These are phyloP conservation scores for Rhodotorula sp. DNA, from an alignment of 1,284 basidiomycete genomes.

Conservation along the genomic window DNA sequence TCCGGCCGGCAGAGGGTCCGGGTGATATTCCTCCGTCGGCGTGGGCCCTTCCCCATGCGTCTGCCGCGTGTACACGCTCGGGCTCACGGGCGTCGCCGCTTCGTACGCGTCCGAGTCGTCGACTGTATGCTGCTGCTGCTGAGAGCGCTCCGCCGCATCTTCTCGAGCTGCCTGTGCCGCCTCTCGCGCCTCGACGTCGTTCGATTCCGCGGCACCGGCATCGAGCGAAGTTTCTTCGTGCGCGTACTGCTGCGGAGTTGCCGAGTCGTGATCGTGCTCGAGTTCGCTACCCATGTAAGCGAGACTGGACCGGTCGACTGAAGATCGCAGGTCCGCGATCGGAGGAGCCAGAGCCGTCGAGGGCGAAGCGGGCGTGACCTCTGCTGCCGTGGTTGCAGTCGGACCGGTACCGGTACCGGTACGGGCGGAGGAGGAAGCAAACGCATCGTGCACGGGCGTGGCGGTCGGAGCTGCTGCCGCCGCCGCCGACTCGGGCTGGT, in stretches of 20 bases:
- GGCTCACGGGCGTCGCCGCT: not conserved
- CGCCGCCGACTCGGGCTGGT: not conserved
- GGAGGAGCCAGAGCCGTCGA: not conserved
- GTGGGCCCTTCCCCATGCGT: not conserved
- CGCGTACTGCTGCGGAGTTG: not conserved
- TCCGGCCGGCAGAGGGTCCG: too few relatives aligned
- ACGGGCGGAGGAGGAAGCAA: not conserved
- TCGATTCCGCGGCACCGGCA: not conserved
- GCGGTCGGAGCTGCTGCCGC: conserved; percentile 4
- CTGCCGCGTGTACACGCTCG: not conserved
- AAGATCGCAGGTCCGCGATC: conserved; percentile 1
- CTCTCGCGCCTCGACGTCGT: conserved; percentile 15
- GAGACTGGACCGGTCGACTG: conserved; percentile 19
- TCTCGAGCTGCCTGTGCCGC: conserved; percentile 21
- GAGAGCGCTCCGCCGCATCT: not conserved
- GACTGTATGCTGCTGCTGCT: not conserved
- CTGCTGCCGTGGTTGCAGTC: too few relatives aligned
- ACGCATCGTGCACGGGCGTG: not conserved
- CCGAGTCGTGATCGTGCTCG: not conserved
- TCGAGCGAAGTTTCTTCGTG: too few relatives aligned
- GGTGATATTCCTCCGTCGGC: not conserved
- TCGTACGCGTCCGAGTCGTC: not conserved
- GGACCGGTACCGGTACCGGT: not conserved
- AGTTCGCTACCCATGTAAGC: conserved; percentile 25
- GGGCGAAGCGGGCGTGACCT: not conserved